phyloP scores from a whole-genome alignment of 1,284 basidiomycete species.

The Ceratobasidium sp. region DNA sequence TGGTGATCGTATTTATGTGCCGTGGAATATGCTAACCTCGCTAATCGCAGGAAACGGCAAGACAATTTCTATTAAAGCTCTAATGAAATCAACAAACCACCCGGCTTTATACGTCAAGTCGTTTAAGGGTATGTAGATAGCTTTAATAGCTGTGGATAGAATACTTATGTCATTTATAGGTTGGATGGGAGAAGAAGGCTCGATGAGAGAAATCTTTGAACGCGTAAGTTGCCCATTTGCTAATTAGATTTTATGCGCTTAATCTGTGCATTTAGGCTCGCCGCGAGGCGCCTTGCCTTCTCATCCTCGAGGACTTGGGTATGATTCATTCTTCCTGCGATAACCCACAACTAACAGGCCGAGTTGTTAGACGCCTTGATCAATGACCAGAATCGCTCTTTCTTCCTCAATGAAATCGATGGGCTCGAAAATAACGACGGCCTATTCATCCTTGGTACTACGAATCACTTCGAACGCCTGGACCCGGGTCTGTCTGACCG shows the following conservation, averaged over 20 bases:
- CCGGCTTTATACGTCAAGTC: constrained; percentile 79
- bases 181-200: constrained; percentile 71
- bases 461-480: constrained; percentile 82
- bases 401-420: constrained; percentile 78
- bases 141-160: background rate
- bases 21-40: background rate
- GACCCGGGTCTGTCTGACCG: constrained; percentile 78
- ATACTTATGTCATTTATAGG: constrained; percentile 55
- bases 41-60: constrained; percentile 75
- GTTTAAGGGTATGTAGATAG: constrained; percentile 53
- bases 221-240: constrained; percentile 64
- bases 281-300: constrained; percentile 69
- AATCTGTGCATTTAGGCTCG: constrained; percentile 47
- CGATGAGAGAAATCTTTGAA: constrained; percentile 71
- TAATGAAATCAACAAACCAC: constrained; percentile 56
- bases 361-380: constrained; percentile 44
- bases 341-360: background rate
- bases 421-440: constrained; percentile 81
- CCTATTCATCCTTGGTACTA: constrained; percentile 79
- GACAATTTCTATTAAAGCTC: constrained; percentile 78
- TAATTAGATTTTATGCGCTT: constrained; percentile 6
- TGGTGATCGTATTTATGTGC: constrained; percentile 15
- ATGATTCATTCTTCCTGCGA: constrained; percentile 54
- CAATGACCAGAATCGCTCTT: constrained; percentile 73
- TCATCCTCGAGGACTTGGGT: constrained; percentile 85